A percentile compares a stretch with the other conserved stretches of the same genome.
phyloP scores from a whole-genome alignment of 257 asterid species.

The Coffea canephora region DNA sequence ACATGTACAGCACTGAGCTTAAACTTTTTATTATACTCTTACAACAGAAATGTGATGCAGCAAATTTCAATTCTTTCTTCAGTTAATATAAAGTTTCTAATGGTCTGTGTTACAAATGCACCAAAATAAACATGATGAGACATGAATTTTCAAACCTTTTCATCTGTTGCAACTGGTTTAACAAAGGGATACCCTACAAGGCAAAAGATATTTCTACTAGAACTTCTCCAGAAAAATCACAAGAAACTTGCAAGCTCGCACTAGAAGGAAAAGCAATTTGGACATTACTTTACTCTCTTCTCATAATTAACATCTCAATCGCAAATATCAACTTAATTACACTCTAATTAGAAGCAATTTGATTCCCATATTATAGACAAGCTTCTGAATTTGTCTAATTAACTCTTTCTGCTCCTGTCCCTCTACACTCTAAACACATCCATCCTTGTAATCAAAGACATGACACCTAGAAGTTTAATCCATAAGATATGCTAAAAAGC shows the following conservation, averaged over 20 bases:
- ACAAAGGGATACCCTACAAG: neutral
- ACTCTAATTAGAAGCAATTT: neutral
- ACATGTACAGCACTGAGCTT: neutral
- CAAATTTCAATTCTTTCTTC: neutral
- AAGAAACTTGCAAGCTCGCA: neutral
- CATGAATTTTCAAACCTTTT: neutral
- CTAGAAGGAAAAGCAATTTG: neutral
- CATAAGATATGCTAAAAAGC: neutral
- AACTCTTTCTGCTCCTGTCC: neutral
- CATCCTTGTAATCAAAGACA: neutral
- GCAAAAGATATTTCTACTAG: neutral
- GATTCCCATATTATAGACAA: neutral
- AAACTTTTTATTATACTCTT: neutral
- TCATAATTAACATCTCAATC: neutral
- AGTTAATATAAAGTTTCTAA: neutral
- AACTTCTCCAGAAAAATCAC: neutral
- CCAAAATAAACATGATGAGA: neutral
- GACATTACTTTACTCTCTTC: neutral
- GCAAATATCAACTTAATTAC: neutral
- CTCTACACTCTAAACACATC: neutral
- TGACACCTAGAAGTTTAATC: neutral
- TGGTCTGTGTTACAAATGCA: neutral
- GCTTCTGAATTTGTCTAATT: neutral
- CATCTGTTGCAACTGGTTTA: neutral
- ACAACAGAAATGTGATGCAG: neutral